phyloP scores from a whole-genome alignment of 805 yeast genomes.

The Wickerhamomyces bovis region DNA sequence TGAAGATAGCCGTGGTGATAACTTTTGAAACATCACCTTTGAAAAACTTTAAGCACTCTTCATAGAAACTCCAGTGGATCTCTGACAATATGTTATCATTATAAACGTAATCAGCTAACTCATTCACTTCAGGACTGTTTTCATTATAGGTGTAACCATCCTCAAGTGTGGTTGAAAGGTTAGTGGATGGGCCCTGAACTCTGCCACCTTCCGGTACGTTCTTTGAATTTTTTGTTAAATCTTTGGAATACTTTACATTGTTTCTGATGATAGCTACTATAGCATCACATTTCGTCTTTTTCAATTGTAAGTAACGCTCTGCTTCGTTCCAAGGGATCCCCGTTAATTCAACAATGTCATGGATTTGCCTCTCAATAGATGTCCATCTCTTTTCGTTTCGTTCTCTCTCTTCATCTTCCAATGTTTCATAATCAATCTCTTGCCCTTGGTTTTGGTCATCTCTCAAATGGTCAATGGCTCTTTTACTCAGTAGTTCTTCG shows the following conservation, averaged over 20 bases:
- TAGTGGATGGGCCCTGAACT: neutral
- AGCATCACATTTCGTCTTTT: neutral
- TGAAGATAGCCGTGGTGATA: slow-evolving; percentile 28
- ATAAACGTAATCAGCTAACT: slow-evolving; percentile 28
- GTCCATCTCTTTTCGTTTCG: neutral
- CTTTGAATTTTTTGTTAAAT: neutral
- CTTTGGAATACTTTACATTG: neutral
- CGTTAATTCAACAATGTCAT: neutral
- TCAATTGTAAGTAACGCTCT: neutral
- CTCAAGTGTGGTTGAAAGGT: neutral
- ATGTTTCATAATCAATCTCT: neutral
- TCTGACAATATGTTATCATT: slow-evolving; percentile 30
- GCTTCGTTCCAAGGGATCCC: neutral
- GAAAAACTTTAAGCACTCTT: slow-evolving; percentile 34
- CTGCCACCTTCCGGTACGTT: slow-evolving; percentile 4
- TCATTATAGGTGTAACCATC: slow-evolving; percentile 6
- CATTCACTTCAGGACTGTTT: slow-evolving; percentile 25
- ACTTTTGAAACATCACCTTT: slow-evolving; percentile 38
- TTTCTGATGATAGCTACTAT: slow-evolving; percentile 2
- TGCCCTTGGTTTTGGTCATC: neutral
- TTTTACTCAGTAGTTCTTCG: neutral
- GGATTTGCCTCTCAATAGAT: neutral
- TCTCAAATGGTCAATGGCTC: neutral
- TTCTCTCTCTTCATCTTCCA: neutral
- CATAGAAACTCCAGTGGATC: slow-evolving; percentile 35